These are phyloP conservation scores for Schrenkiella parvula DNA, from an alignment of 345 rosid species.

Conservation along the genomic window DNA sequence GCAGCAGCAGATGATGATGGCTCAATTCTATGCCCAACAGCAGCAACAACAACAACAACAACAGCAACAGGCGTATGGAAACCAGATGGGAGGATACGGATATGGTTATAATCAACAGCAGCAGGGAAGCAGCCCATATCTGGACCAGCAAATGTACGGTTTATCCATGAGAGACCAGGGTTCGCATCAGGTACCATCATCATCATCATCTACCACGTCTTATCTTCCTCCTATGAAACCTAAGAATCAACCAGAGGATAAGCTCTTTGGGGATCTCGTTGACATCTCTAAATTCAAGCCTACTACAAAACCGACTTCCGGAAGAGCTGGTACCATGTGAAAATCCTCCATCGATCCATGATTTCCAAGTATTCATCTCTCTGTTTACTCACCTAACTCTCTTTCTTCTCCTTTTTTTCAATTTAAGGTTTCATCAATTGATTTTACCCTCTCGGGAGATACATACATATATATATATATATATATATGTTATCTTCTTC, in stretches of 20 bases:
- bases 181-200: conserved; percentile 43
- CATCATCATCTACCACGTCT: conserved; percentile 44
- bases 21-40: conserved; percentile 36
- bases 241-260: conserved; percentile 67
- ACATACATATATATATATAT: conserved; percentile 10
- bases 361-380: conserved; percentile 15
- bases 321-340: conserved; percentile 88
- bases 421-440: conserved; percentile 18
- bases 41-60: conserved; percentile 49
- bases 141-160: conserved; percentile 78
- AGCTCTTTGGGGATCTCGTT: conserved; percentile 95
- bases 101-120: conserved; percentile 73
- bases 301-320: conserved; percentile 48
- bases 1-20: conserved; percentile 57
- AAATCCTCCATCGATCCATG: not conserved
- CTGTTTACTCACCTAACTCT: conserved; percentile 29
- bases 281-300: conserved; percentile 84
- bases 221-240: conserved; percentile 56
- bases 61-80: conserved; percentile 45
- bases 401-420: not conserved
- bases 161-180: conserved; percentile 59
- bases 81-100: conserved; percentile 54
- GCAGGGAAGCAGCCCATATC: conserved; percentile 57
- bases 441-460: conserved; percentile 25
- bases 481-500: conserved; percentile 11